A percentile compares a stretch with the other conserved stretches of the same genome.
Conservation (phyloP, 371 early-diverging fungal species). For the Phascolomyces articulosus region DNA sequence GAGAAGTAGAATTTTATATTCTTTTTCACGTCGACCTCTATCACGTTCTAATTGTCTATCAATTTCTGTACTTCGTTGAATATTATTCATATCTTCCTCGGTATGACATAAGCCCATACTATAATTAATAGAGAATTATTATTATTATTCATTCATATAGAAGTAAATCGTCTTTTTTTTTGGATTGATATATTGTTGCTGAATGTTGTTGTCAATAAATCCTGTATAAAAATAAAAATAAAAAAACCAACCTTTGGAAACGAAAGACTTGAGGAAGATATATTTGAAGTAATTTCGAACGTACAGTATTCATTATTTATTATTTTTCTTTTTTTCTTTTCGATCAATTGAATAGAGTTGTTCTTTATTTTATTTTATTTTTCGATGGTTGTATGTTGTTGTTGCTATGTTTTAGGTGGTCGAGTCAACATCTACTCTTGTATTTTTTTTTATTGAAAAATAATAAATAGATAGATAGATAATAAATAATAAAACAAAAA, state of each 20-base stretch:
- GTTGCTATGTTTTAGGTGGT: neutral
- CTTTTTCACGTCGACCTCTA: constrained; percentile 54
- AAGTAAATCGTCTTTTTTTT: too few relatives aligned
- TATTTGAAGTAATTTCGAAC: constrained; percentile 19
- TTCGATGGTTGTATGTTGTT: too few relatives aligned
- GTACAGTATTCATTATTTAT: constrained; percentile 23
- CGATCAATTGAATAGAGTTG: too few relatives aligned
- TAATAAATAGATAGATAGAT: neutral
- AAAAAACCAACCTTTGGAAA: constrained; percentile 21
- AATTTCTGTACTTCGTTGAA: constrained; percentile 56
- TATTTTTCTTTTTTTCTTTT: too few relatives aligned
- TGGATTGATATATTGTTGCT: too few relatives aligned
- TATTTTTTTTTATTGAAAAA: neutral
- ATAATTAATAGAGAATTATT: too few relatives aligned
- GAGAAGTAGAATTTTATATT: constrained; percentile 66
- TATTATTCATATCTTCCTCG: constrained; percentile 50
- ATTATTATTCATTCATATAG: too few relatives aligned
- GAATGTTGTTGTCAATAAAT: too few relatives aligned
- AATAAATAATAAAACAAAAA: neutral
- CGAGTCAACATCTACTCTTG: constrained; percentile 5
- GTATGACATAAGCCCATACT: constrained; percentile 67
- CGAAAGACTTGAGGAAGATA: constrained; percentile 26
- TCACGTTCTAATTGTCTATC: constrained; percentile 67
- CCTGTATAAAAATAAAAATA: too few relatives aligned
- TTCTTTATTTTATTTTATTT: too few relatives aligned